Conservation (phyloP, 1,284 basidiomycete species). For the Mycena citricolor region DNA sequence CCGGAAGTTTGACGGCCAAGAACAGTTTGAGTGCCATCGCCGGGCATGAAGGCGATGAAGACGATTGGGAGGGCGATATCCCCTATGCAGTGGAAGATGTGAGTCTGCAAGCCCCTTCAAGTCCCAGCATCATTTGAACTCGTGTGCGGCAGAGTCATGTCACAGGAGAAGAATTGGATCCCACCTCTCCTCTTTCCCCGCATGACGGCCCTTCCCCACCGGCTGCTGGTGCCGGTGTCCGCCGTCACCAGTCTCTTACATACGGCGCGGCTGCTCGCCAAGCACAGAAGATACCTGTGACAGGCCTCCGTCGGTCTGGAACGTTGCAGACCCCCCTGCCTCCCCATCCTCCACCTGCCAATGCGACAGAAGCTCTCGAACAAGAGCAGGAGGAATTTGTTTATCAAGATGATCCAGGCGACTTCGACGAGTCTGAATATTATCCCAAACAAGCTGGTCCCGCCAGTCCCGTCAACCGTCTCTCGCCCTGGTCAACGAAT, state of each 20-base stretch:
- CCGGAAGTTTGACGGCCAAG: slow-evolving; percentile 65
- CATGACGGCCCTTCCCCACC: slow-evolving; percentile 66
- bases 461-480: slow-evolving; percentile 61
- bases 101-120: slow-evolving; percentile 22
- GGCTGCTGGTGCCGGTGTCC: slow-evolving; percentile 63
- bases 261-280: slow-evolving; percentile 57
- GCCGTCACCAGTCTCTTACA: slow-evolving; percentile 76
- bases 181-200: slow-evolving; percentile 60
- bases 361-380: slow-evolving; percentile 40
- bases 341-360: slow-evolving; percentile 36
- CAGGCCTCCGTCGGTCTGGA: slow-evolving; percentile 68
- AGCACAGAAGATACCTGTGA: slow-evolving; percentile 39
- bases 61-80: slow-evolving; percentile 75
- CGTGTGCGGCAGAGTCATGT: slow-evolving; percentile 34
- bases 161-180: slow-evolving; percentile 42
- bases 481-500: slow-evolving; percentile 60
- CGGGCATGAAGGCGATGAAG: slow-evolving; percentile 81
- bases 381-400: slow-evolving; percentile 59
- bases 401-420: slow-evolving; percentile 46
- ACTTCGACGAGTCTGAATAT: slow-evolving; percentile 55
- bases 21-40: slow-evolving; percentile 80
- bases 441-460: slow-evolving; percentile 50
- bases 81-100: slow-evolving; percentile 62
- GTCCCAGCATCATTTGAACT: slow-evolving; percentile 12
- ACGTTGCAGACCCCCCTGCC: slow-evolving; percentile 62